Evolutionary conservation across 139 green algal genomes (phyloP).

Genomic region (Micractinium conductrix): DNA sequence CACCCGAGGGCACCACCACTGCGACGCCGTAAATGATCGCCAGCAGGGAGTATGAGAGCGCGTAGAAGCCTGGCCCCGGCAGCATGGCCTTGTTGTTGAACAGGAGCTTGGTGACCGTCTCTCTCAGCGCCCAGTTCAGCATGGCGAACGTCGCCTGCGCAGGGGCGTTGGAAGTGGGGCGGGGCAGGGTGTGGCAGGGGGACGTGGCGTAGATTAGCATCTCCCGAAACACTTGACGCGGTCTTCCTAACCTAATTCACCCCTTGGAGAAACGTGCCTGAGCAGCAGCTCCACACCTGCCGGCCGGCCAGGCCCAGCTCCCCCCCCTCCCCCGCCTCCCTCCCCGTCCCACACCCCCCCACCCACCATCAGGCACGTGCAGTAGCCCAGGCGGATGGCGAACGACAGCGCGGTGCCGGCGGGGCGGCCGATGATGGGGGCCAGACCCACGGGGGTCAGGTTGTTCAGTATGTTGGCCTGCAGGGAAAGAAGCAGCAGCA

Average conservation of each 20-base stretch:
- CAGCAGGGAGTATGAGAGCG: conserved; percentile 29
- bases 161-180: not conserved
- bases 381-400: conserved; percentile 41
- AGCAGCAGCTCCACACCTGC: too few species aligned
- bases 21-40: conserved; percentile 35
- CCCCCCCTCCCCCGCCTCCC: too few species aligned
- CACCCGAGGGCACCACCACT: conserved; percentile 36
- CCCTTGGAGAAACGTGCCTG: too few species aligned
- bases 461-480: conserved; percentile 44
- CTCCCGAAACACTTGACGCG: too few species aligned
- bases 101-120: conserved; percentile 43
- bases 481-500: not conserved
- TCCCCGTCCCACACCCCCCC: not conserved
- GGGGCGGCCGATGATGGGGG: not conserved
- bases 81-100: conserved; percentile 24
- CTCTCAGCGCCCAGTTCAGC: conserved; percentile 51
- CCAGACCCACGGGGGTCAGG: conserved; percentile 32
- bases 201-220: too few species aligned
- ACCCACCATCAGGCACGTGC: conserved; percentile 40
- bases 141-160: conserved; percentile 43
- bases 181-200: too few species aligned
- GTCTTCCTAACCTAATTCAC: too few species aligned
- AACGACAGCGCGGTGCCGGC: conserved; percentile 29
- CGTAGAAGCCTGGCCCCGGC: conserved; percentile 27
- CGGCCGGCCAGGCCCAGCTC: too few species aligned